These are phyloP conservation scores for Ophiognomonia clavigignenti-juglandacearum DNA, from an alignment of 2,329 filamentous ascomycete species.

Conservation along the genomic window DNA sequence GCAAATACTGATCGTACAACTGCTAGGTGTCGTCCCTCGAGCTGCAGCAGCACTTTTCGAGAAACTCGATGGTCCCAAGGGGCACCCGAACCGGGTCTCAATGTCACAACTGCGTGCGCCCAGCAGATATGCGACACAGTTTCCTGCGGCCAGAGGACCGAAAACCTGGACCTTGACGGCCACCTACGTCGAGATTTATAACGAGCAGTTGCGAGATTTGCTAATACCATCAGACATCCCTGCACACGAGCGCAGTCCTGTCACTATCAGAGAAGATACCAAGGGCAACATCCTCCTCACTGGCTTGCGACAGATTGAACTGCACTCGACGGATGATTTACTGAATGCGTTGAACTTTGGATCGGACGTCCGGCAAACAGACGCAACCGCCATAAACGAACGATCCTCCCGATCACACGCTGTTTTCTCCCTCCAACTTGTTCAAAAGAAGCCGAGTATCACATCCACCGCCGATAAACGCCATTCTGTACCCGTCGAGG, in stretches of 20 bases:
- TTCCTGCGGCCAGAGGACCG: conserved; percentile 45
- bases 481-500: conserved; percentile 79
- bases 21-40: conserved; percentile 84
- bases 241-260: conserved; percentile 63
- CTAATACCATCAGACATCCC: conserved; percentile 72
- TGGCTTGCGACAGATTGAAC: conserved; percentile 78
- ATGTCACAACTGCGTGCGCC: conserved; percentile 78
- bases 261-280: conserved; percentile 90
- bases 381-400: conserved; percentile 94
- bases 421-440: conserved; percentile 90
- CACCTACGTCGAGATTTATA: conserved; percentile 97
- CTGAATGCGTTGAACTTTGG: conserved; percentile 87
- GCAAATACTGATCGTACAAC: conserved; percentile 14
- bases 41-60: conserved; percentile 86
- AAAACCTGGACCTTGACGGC: conserved; percentile 89
- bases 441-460: conserved; percentile 70
- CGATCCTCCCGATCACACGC: conserved; percentile 97
- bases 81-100: conserved; percentile 51
- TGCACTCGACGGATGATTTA: conserved; percentile 89
- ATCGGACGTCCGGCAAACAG: conserved; percentile 90
- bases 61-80: conserved; percentile 61
- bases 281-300: conserved; percentile 94
- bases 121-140: conserved; percentile 65
- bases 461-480: conserved; percentile 67
- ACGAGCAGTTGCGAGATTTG: conserved; percentile 89